Conservation (phyloP, 306 rosid genomes). For the Citrullus colocynthis region DNA sequence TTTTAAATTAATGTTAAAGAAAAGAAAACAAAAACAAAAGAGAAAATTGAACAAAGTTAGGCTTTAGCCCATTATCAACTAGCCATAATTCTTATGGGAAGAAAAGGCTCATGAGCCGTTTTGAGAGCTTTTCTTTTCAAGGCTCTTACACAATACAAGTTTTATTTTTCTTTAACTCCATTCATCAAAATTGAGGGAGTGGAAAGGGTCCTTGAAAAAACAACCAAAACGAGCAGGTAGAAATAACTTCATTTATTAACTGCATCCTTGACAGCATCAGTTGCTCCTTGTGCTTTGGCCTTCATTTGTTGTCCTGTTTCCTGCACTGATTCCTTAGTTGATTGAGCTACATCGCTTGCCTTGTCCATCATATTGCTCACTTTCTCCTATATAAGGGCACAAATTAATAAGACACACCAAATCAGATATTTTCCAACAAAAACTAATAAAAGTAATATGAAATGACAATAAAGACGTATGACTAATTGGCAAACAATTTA, state of each 20-base stretch:
- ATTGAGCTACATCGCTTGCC: slow-evolving; percentile 41
- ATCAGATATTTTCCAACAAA: too few species aligned
- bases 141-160: not conserved
- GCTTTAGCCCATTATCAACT: too few species aligned
- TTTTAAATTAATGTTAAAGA: too few species aligned
- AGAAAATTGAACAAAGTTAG: too few species aligned
- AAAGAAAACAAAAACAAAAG: too few species aligned
- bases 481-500: too few species aligned
- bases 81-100: too few species aligned
- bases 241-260: slow-evolving; percentile 22
- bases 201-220: not conserved
- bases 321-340: slow-evolving; percentile 36
- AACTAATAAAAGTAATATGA: too few species aligned
- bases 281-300: slow-evolving; percentile 51
- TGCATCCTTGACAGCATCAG: slow-evolving; percentile 51
- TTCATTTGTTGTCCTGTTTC: slow-evolving; percentile 37
- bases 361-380: slow-evolving; percentile 27
- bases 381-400: slow-evolving; percentile 30
- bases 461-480: too few species aligned
- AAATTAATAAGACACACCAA: not conserved
- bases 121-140: not conserved
- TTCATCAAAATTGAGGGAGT: too few species aligned
- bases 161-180: not conserved
- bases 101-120: not conserved
- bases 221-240: not conserved